phyloP scores from a whole-genome alignment of 805 yeast genomes.

The Kodamaea fukazawae region DNA sequence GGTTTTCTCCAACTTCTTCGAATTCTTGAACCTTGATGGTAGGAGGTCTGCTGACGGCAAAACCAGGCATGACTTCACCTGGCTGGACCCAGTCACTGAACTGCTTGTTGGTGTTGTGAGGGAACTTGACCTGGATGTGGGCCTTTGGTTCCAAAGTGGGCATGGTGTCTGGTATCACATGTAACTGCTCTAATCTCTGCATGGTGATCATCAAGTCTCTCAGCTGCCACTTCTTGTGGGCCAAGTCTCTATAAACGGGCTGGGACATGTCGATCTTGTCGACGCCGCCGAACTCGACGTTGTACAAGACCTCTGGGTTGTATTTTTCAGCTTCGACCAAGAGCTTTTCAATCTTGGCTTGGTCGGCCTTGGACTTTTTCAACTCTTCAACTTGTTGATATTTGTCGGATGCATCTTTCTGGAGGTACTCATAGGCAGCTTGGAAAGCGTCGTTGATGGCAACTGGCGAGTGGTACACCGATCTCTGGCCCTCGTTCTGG shows the following conservation, averaged over 20 bases:
- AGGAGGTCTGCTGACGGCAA: slow-evolving; percentile 76
- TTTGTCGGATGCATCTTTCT: slow-evolving; percentile 42
- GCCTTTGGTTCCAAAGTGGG: slow-evolving; percentile 83
- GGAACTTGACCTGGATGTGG: slow-evolving; percentile 72
- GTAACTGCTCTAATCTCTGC: slow-evolving; percentile 87
- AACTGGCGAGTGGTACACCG: slow-evolving; percentile 63
- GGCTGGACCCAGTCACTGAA: slow-evolving; percentile 74
- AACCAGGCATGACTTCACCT: slow-evolving; percentile 70
- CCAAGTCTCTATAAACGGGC: slow-evolving; percentile 76
- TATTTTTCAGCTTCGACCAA: slow-evolving; percentile 61
- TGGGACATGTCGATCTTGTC: slow-evolving; percentile 59
- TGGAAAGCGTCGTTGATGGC: slow-evolving; percentile 73
- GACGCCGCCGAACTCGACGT: slow-evolving; percentile 46
- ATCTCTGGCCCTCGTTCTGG: slow-evolving; percentile 39
- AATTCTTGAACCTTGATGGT: slow-evolving; percentile 72
- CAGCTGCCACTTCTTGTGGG: slow-evolving; percentile 68
- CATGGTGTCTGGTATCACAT: slow-evolving; percentile 89
- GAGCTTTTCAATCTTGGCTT: slow-evolving; percentile 25
- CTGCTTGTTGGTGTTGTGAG: slow-evolving; percentile 54
- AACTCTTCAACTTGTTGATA: slow-evolving; percentile 41
- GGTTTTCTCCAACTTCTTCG: slow-evolving; percentile 43
- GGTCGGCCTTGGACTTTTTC: slow-evolving; percentile 18
- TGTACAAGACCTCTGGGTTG: slow-evolving; percentile 85
- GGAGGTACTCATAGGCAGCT: slow-evolving; percentile 58
- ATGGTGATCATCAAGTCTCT: slow-evolving; percentile 72